Evolutionary conservation across 352 stramenopile species (phyloP), one percentile per base, ranked within the genome.

Genomic region (Phytophthora meadii): DNA sequence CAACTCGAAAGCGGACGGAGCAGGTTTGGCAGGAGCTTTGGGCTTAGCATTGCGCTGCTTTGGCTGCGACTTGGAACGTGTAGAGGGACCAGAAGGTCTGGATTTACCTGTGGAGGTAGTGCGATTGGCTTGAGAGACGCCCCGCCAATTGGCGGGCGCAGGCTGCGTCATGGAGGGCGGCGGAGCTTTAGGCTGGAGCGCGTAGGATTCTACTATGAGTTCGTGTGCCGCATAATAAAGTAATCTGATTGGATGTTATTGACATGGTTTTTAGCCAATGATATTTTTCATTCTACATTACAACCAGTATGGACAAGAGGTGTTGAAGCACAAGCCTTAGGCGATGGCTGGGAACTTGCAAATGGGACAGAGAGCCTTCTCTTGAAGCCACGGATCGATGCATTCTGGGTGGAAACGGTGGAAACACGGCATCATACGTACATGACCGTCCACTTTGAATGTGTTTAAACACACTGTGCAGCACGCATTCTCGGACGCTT

Each of bases 391-490:
- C 32, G 72, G 74, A 32, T 94, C 87, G 65, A 95, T 92, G 72
- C 85, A 93, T 10, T 59, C 37, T 0, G 79, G 79, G 40, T 94
- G 85, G 57, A 94, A 95, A 54, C 80, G 83, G 46, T 92, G 85
- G 69, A 95, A 94, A 53, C 87, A 94, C 22, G 70, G 81, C 65
- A 93, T 76, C 68, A 95, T 82, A 2, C 85, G 81, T 8, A 87
- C 84, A 5, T 61, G 56, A 7, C 62, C 52, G 46, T 64, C 56
- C 5, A 87, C 46, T 42, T 81, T 59, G 40, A 92, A 79, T 17
- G 77, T 48, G n/a, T 65, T 68, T 22, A 94, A 72, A 65, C 85
- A 95, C 48, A 95, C 79, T 3, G 82, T 75, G 60, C 87, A 94
- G 40, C 59, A 76, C 9, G 76, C 54, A 40, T 76, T 69, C 63